Base-by-base conservation (phyloP, 1,284 basidiomycete species). In the Xanthoconium separans region DNA sequence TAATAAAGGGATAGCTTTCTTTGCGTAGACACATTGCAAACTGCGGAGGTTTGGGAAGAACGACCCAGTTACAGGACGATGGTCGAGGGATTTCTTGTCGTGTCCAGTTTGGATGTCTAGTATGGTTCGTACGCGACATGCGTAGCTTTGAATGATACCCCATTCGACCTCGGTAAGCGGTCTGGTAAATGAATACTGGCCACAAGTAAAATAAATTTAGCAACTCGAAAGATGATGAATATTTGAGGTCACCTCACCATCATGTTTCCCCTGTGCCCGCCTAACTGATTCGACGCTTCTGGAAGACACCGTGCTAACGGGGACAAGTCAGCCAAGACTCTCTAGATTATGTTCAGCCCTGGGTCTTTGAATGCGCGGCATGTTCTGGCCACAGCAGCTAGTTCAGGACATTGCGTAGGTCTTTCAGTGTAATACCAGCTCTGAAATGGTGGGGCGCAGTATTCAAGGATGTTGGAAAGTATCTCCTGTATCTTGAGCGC, bases 401-500 rank as follows among this genome's bases (percentile, higher is more conserved):
- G 24, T 13, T 16, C 22, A 15, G 16, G 24, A 34, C 33, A 40
- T 12, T 22, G 8, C 16, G 9, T 34, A 16, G 15, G 6, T 34
- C 7, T 34, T 34, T 34, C 22, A 22, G 4, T 8, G 7, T 9
- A 16, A 34, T 34, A 16, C 34, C 6, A 1, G 34, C 34, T 34
- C 15, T 13, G 34, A 40, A 20, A 18, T 6, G 47, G 43, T 8
- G 18, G 27, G 51, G 36, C 33, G 31, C 58, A 62, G 10, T 63
- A 63, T 11, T 54, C 50, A 37, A 62, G 65, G 31, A 62, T 50
- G 7, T 61, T 57, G 5, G 50, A 3, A 11, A 66, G 50, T 9
- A 63, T 65, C 15, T 65, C 64, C 12, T 65, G 61, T 18, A 66
- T 46, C 44, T 40, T 40, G 18, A 66, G 64, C n/a, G 62, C 59